Percentiles rank a stretch among this genome's conserved stretches.
Conservation (phyloP, 2,329 filamentous ascomycete genomes). For the Beauveria medogensis region DNA sequence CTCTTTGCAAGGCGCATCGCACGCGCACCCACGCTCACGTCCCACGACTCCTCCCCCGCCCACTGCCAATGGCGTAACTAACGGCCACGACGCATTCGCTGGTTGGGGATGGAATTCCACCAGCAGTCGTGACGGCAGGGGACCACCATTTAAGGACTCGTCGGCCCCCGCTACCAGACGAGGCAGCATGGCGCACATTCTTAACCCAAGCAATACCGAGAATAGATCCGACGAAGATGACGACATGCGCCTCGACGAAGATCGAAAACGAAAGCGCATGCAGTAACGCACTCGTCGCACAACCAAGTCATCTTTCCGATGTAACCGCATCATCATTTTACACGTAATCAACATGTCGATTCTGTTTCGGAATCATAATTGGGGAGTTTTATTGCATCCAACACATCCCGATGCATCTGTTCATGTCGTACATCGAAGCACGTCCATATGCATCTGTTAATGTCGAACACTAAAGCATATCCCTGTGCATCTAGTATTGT, state of each 20-base stretch:
- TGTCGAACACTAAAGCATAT: no score
- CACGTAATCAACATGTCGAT: not conserved
- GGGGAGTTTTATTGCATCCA: no score
- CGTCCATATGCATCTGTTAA: no score
- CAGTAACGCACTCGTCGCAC: slow-evolving; percentile 26
- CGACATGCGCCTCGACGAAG: slow-evolving; percentile 46
- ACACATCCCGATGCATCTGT: no score
- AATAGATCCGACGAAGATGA: slow-evolving; percentile 50
- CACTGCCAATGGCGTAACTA: slow-evolving; percentile 36
- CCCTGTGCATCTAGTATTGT: not conserved
- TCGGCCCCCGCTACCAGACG: slow-evolving; percentile 49
- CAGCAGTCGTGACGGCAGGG: slow-evolving; percentile 39
- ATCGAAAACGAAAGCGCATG: slow-evolving; percentile 55
- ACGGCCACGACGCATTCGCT: slow-evolving; percentile 38
- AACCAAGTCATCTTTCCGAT: not conserved
- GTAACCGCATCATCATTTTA: not conserved
- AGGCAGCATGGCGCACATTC: slow-evolving; percentile 55
- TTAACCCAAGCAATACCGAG: slow-evolving; percentile 51
- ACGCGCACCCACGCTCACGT: slow-evolving; percentile 39
- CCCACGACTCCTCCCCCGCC: slow-evolving; percentile 45
- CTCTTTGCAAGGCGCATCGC: slow-evolving; percentile 38
- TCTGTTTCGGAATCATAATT: no score
- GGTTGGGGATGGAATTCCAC: slow-evolving; percentile 50
- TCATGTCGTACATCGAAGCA: no score
- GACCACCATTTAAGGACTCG: slow-evolving; percentile 43